These are phyloP conservation scores for Didymella arachidicola DNA, from an alignment of 2,329 filamentous ascomycete genomes.

Conservation along the genomic window DNA sequence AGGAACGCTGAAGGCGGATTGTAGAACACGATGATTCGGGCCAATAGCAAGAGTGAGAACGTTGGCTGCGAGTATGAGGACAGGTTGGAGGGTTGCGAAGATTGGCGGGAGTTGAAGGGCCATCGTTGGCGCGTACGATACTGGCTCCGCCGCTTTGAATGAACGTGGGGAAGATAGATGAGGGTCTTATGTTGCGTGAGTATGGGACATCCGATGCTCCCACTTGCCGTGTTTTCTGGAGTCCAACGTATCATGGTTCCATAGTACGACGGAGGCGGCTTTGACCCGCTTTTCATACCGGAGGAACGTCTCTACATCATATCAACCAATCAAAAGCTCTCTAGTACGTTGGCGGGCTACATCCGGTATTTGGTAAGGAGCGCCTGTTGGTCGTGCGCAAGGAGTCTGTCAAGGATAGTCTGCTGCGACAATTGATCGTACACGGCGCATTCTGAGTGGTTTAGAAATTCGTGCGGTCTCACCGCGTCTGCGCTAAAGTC, in stretches of 20 bases:
- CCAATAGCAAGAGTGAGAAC: conserved; percentile 27
- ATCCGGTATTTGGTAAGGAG: neutral
- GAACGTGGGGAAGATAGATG: neutral
- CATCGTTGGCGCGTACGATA: neutral
- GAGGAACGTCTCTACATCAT: neutral
- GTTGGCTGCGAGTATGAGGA: conserved; percentile 26
- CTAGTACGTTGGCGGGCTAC: conserved; percentile 7
- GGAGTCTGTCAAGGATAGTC: neutral
- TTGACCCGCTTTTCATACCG: conserved; percentile 13
- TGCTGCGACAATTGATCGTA: neutral
- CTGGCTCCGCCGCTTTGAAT: neutral
- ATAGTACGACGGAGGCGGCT: neutral
- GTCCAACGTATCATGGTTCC: neutral
- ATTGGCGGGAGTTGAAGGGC: conserved; percentile 21
- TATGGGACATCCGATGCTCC: neutral
- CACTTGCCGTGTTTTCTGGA: neutral
- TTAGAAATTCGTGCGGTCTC: neutral
- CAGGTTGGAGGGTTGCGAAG: conserved; percentile 21
- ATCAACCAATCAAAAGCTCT: conserved; percentile 1
- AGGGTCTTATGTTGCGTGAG: too few species aligned
- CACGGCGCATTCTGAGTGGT: neutral
- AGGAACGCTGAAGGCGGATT: conserved; percentile 26
- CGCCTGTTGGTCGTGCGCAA: neutral
- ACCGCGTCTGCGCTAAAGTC: neutral
- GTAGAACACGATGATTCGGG: conserved; percentile 15